These are phyloP conservation scores for Hyphodiscus sp. DNA, from an alignment of 2,329 filamentous ascomycete species.

Conservation along the genomic window DNA sequence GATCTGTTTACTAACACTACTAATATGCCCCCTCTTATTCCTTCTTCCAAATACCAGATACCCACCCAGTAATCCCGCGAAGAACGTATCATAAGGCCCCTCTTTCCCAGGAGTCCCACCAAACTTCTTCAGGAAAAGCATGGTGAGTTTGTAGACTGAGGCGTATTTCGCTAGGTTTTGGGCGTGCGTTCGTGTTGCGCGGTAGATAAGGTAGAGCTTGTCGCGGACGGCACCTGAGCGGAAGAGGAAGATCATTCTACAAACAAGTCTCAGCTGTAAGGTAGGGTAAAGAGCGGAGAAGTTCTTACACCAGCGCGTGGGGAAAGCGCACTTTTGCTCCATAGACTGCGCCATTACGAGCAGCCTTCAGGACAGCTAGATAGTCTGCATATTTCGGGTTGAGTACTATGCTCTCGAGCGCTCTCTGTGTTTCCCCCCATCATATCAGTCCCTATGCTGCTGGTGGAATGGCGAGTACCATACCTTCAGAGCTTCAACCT, in stretches of 20 bases:
- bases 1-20: constrained; percentile 89
- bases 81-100: constrained; percentile 74
- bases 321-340: constrained; percentile 97
- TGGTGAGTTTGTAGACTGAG: constrained; percentile 77
- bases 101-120: constrained; percentile 54
- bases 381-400: constrained; percentile 81
- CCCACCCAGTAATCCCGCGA: constrained; percentile 81
- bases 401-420: constrained; percentile 69
- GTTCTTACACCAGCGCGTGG: constrained; percentile 79
- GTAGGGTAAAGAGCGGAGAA: background rate
- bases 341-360: constrained; percentile 95
- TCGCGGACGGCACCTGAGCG: constrained; percentile 77
- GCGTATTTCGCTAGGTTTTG: constrained; percentile 89
- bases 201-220: constrained; percentile 71
- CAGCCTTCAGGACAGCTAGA: constrained; percentile 80
- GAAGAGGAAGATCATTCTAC: constrained; percentile 93
- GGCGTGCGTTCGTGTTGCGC: constrained; percentile 85
- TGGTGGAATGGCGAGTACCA: background rate
- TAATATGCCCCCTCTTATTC: constrained; percentile 60
- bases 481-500: constrained; percentile 25
- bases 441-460: constrained; percentile 8
- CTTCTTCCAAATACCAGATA: constrained; percentile 82
- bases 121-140: constrained; percentile 65
- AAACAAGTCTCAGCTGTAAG: background rate
- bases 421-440: constrained; percentile 21